Base-by-base conservation (phyloP, 176 grass and related monocot species). In the Cenchrus americanus region DNA sequence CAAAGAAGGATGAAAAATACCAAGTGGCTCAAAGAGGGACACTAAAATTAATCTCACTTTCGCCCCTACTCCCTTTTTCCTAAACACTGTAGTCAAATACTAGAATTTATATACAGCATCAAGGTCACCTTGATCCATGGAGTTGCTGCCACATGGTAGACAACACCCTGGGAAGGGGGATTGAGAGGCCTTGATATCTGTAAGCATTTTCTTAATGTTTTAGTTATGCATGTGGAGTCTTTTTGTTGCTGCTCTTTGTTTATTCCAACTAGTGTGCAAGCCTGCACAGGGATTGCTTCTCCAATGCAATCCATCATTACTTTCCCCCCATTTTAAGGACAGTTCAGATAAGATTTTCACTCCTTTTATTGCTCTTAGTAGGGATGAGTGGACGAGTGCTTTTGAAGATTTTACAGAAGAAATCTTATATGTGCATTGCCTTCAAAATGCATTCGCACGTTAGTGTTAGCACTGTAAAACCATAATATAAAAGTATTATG, bases 291-390 rank as follows among this genome's bases (percentile, higher is more conserved):
- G 68, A 46, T 82, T 84, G 65, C 77, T 88, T 82, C 78, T 78
- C 86, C 73, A n/a, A 91, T 79, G 82, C 82, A 73, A 67, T 73
- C 27, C 72, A 78, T 85, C 80, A 69, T 80, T 62, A 75, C 52
- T 17, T 52, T 62, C 1, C 13, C 88, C 88, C 37, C 50, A 40
- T 42, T 66, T 82, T 86, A 73, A 82, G 88, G 88, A 65, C 61
- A 68, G 40, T 55, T 78, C 19, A 48, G 66, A 78, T 66, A 82
- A 86, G 81, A 78, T 41, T 49, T 72, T 50, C 79, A 42, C 78
- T 82, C 43, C 66, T 86, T 82, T 82, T 50, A 21, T 51, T 66
- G 63, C 80, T 72, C 5, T 59, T 37, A 4, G 32, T 65, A 44
- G 64, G 55, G 65, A 65, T 64, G 22, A 27, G 66, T 63, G 55